Conservation (phyloP, 2,329 filamentous ascomycete species). For the Trematosphaeria pertusa region DNA sequence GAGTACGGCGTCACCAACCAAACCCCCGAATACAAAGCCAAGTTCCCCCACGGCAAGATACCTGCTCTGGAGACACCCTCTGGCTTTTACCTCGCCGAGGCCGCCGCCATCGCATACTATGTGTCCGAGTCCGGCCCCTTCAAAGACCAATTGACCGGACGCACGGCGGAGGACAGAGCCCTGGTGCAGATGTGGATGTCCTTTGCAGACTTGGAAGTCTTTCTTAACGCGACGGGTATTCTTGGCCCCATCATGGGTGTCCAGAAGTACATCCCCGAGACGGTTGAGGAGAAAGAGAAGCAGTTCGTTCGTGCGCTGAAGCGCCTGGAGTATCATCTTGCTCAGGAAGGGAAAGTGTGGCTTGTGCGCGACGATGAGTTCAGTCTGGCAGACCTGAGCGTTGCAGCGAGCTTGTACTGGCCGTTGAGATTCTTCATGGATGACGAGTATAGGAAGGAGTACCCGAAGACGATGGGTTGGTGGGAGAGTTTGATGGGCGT, state of each 20-base stretch:
- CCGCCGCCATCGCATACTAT: conserved; percentile 57
- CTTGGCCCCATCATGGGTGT: conserved; percentile 13
- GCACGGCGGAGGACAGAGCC: conserved; percentile 50
- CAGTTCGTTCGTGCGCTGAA: conserved; percentile 16
- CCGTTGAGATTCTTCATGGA: conserved; percentile 25
- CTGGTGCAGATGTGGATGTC: conserved; percentile 55
- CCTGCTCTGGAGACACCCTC: conserved; percentile 58
- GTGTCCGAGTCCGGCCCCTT: conserved; percentile 55
- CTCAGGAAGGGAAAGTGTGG: conserved; percentile 18
- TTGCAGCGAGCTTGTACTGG: conserved; percentile 23
- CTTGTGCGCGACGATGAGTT: conserved; percentile 25
- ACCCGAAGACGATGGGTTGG: conserved; percentile 26
- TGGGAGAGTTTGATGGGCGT: conserved; percentile 24
- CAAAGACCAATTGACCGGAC: conserved; percentile 55
- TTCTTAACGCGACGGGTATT: conserved; percentile 12
- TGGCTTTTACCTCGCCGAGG: conserved; percentile 56
- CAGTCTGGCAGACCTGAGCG: conserved; percentile 30
- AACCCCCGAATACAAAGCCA: conserved; percentile 55
- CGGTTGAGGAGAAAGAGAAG: conserved; percentile 14
- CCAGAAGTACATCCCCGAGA: conserved; percentile 20
- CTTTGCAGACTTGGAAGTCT: conserved; percentile 21
- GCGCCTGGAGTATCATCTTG: conserved; percentile 21
- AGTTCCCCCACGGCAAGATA: conserved; percentile 62
- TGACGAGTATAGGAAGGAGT: conserved; percentile 18
- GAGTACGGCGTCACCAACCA: conserved; percentile 52